phyloP scores from a whole-genome alignment of 2,329 filamentous ascomycete genomes.

The Triangularia verruculosa region DNA sequence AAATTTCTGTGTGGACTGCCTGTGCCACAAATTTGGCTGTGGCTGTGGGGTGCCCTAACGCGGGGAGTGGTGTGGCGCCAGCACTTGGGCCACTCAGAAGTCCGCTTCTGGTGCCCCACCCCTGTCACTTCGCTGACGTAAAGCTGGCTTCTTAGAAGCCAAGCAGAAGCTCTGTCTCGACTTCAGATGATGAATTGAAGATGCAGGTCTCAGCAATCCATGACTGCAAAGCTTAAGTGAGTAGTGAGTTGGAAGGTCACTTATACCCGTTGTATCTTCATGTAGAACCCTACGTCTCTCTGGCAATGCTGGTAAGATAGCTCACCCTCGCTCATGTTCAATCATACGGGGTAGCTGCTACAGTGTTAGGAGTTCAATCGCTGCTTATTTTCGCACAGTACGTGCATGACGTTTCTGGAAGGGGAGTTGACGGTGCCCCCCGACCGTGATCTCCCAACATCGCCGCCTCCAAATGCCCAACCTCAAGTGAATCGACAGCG shows the following conservation, averaged over 20 bases:
- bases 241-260: neutral
- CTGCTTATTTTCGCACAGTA: conserved; percentile 10
- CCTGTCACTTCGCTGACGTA: conserved; percentile 2
- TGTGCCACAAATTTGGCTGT: conserved; percentile 26
- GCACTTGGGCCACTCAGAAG: neutral
- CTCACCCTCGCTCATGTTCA: neutral
- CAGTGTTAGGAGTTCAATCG: neutral
- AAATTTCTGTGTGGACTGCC: conserved; percentile 32
- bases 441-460: conserved; percentile 13
- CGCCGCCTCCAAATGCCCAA: conserved; percentile 1
- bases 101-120: neutral
- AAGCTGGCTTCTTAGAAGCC: neutral
- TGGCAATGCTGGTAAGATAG: neutral
- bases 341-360: neutral
- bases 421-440: conserved; percentile 3
- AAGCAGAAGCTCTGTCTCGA: neutral
- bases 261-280: neutral
- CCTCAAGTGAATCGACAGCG: conserved; percentile 16
- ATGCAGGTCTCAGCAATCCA: neutral
- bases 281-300: neutral
- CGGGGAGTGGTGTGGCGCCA: conserved; percentile 23
- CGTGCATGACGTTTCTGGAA: neutral
- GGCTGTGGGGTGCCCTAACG: conserved; percentile 29
- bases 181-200: neutral
- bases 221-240: neutral